These are phyloP conservation scores for Chrysoporthe cubensis DNA, from an alignment of 2,329 filamentous ascomycete species.

Conservation along the genomic window DNA sequence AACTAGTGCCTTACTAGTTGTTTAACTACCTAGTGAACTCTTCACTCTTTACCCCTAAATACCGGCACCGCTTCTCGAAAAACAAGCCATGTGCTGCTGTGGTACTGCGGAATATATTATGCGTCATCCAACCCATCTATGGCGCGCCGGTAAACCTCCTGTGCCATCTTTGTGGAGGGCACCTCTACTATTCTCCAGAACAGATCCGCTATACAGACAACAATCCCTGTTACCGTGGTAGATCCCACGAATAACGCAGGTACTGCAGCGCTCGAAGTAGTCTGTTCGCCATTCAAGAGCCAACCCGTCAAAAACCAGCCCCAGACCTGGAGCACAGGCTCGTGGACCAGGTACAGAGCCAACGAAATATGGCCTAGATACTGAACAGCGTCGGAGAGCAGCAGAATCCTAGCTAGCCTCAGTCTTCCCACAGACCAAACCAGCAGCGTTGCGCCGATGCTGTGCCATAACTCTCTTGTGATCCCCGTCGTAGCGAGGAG, in stretches of 20 bases:
- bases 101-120: neutral
- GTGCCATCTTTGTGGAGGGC: constrained; percentile 1
- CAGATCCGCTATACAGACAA: constrained; percentile 2
- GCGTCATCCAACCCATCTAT: neutral
- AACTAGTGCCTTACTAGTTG: neutral
- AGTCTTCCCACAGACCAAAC: constrained; percentile 8
- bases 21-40: neutral
- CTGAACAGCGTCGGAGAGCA: neutral
- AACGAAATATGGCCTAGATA: constrained; percentile 12
- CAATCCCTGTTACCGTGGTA: neutral
- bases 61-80: neutral
- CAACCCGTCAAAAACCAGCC: constrained; percentile 2
- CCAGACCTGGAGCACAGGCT: constrained; percentile 10
- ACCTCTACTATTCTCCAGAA: constrained; percentile 6
- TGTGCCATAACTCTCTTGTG: constrained; percentile 3
- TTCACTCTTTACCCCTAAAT: neutral
- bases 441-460: constrained; percentile 3
- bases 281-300: constrained; percentile 3
- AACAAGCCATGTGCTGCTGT: neutral
- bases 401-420: neutral
- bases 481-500: neutral
- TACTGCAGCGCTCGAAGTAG: neutral
- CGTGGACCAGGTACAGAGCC: constrained; percentile 5
- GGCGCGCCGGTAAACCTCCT: neutral
- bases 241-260: constrained; percentile 6